Conservation (phyloP, 2,329 filamentous ascomycete species). For the Alternaria triticimaculans region DNA sequence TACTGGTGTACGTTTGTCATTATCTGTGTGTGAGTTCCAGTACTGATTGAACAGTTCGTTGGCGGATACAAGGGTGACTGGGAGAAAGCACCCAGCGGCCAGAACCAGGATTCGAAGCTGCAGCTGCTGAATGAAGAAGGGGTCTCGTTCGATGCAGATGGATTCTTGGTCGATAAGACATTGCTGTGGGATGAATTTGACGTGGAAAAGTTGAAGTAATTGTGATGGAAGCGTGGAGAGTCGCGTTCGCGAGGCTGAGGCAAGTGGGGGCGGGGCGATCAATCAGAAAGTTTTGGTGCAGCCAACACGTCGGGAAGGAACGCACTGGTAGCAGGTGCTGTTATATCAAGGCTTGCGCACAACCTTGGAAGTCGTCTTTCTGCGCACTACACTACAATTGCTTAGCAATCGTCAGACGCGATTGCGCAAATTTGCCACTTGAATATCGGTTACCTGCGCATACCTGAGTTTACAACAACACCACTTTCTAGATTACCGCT, state of each 20-base stretch:
- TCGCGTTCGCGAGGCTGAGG: slow-evolving; percentile 3
- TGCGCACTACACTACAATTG: not conserved
- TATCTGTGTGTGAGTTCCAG: too few relatives aligned
- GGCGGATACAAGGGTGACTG: slow-evolving; percentile 75
- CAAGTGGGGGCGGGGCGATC: slow-evolving; percentile 29
- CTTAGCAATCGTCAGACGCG: not conserved
- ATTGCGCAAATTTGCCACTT: slow-evolving; percentile 10
- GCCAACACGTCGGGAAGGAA: not conserved
- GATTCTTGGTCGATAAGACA: slow-evolving; percentile 61
- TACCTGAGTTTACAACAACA: not conserved
- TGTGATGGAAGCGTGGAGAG: not conserved
- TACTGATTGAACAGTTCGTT: slow-evolving; percentile 49
- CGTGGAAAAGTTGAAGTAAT: slow-evolving; percentile 29
- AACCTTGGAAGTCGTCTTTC: not conserved
- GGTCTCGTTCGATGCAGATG: slow-evolving; percentile 66
- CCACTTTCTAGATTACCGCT: not conserved
- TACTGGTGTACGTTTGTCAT: slow-evolving; percentile 60
- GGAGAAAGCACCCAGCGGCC: slow-evolving; percentile 66
- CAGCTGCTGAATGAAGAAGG: slow-evolving; percentile 68
- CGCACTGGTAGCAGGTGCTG: not conserved
- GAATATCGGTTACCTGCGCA: not conserved
- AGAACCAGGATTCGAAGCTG: slow-evolving; percentile 70
- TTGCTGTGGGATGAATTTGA: slow-evolving; percentile 55
- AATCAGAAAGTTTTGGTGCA: slow-evolving; percentile 15
- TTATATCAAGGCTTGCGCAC: not conserved